phyloP scores from a whole-genome alignment of 2,329 filamentous ascomycete genomes.

The Podosphaera aphanis region DNA sequence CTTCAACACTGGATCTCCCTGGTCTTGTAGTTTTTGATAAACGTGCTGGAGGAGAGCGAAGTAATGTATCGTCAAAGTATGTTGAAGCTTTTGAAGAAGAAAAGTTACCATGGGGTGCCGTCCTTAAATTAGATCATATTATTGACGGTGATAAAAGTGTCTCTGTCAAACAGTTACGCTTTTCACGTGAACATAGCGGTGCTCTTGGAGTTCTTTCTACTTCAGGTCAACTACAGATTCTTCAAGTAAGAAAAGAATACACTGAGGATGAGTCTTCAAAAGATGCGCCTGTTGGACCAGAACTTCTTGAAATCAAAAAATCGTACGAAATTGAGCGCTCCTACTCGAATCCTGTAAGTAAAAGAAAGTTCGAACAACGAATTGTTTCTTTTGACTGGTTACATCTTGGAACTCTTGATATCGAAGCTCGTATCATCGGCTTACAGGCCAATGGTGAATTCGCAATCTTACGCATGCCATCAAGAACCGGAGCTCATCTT shows the following conservation, averaged over 20 bases:
- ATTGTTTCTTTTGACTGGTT: conserved; percentile 49
- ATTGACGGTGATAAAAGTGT: conserved; percentile 32
- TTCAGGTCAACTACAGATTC: conserved; percentile 37
- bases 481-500: conserved; percentile 31
- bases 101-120: conserved; percentile 37
- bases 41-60: conserved; percentile 28
- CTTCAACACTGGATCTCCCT: conserved; percentile 51
- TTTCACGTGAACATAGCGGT: conserved; percentile 37
- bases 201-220: conserved; percentile 37
- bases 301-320: conserved; percentile 33
- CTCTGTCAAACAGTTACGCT: conserved; percentile 37
- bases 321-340: conserved; percentile 39
- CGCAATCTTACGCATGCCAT: conserved; percentile 37
- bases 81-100: conserved; percentile 34
- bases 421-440: conserved; percentile 34
- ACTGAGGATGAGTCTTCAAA: conserved; percentile 20
- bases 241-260: conserved; percentile 33
- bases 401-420: conserved; percentile 29
- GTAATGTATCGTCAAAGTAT: conserved; percentile 29
- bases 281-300: conserved; percentile 27
- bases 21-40: conserved; percentile 60
- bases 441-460: conserved; percentile 36
- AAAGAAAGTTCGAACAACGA: conserved; percentile 26
- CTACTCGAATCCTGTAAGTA: conserved; percentile 24
- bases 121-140: conserved; percentile 31